Evolutionary conservation across 1,284 basidiomycete genomes (phyloP).

Genomic region (Cryptococcus sp.): DNA sequence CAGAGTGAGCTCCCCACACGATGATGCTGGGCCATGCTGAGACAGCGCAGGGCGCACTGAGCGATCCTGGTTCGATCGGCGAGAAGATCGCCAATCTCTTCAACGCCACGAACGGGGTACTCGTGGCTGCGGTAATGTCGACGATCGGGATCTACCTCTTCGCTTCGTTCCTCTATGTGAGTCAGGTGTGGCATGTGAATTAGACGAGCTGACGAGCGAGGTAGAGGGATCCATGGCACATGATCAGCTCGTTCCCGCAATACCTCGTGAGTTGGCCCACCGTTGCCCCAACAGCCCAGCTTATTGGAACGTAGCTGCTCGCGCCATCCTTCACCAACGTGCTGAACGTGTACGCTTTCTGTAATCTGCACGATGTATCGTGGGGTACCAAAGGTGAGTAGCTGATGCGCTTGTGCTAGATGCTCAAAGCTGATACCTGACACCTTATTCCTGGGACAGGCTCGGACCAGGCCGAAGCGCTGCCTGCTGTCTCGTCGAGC

Average conservation of each 20-base stretch:
- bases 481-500: slow-evolving; percentile 86
- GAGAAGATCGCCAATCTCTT: slow-evolving; percentile 67
- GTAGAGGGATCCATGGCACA: slow-evolving; percentile 96
- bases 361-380: slow-evolving; percentile 82
- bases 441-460: slow-evolving; percentile 73
- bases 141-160: slow-evolving; percentile 84
- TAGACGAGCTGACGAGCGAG: slow-evolving; percentile 7
- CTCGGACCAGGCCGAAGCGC: slow-evolving; percentile 88
- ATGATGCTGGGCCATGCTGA: not conserved
- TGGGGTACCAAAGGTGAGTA: slow-evolving; percentile 28
- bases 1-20: slow-evolving; percentile 56
- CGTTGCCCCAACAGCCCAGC: no score
- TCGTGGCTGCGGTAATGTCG: slow-evolving; percentile 84
- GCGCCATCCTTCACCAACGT: slow-evolving; percentile 92
- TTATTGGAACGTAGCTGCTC: slow-evolving; percentile 57
- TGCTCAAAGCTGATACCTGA: slow-evolving; percentile 57
- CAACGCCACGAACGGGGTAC: slow-evolving; percentile 72
- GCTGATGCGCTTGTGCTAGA: not conserved
- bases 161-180: slow-evolving; percentile 84
- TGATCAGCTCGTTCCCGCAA: slow-evolving; percentile 94
- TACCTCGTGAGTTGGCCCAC: slow-evolving; percentile 60
- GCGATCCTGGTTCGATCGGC: slow-evolving; percentile 38
- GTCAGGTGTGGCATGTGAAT: slow-evolving; percentile 43
- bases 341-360: slow-evolving; percentile 95
- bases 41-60: slow-evolving; percentile 58